A percentile compares a stretch with the other conserved stretches of the same genome.
Conservation (phyloP, 2,329 filamentous ascomycete species). For the Pseudogymnoascus sp. region DNA sequence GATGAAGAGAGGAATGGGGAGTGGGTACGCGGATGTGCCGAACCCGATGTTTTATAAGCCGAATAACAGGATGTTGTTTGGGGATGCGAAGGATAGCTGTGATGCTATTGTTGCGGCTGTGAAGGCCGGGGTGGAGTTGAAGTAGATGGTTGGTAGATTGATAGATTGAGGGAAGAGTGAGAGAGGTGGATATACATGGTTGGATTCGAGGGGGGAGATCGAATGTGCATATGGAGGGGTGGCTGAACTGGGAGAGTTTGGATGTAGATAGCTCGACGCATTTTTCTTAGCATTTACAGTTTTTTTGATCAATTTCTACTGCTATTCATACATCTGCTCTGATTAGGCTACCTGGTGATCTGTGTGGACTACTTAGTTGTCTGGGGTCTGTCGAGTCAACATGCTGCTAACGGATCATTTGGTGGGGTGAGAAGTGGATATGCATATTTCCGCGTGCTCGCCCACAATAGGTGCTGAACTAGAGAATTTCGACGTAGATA, state of each 20-base stretch:
- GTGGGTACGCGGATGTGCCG: constrained; percentile 82
- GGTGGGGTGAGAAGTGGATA: too few relatives aligned
- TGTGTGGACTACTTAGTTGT: too few relatives aligned
- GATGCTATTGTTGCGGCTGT: constrained; percentile 46
- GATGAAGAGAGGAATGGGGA: constrained; percentile 87
- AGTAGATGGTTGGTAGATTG: background rate
- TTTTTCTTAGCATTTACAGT: constrained; percentile 4
- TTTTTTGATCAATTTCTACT: background rate
- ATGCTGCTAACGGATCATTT: too few relatives aligned
- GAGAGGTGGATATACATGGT: background rate
- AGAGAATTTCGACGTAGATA: background rate
- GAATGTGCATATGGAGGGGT: background rate
- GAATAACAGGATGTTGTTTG: constrained; percentile 84
- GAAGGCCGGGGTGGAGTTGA: constrained; percentile 1
- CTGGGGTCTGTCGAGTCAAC: too few relatives aligned
- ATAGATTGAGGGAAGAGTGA: background rate
- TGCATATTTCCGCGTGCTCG: too few relatives aligned
- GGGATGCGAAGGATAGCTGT: constrained; percentile 76
- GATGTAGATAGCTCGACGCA: constrained; percentile 5
- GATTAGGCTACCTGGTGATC: background rate
- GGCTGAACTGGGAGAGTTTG: background rate
- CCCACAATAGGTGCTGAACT: too few relatives aligned
- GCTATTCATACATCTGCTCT: background rate
- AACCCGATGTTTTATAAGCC: constrained; percentile 95
- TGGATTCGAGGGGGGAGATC: background rate